These are phyloP conservation scores for Ophiostoma montium DNA, from an alignment of 2,329 filamentous ascomycete genomes.

Conservation along the genomic window DNA sequence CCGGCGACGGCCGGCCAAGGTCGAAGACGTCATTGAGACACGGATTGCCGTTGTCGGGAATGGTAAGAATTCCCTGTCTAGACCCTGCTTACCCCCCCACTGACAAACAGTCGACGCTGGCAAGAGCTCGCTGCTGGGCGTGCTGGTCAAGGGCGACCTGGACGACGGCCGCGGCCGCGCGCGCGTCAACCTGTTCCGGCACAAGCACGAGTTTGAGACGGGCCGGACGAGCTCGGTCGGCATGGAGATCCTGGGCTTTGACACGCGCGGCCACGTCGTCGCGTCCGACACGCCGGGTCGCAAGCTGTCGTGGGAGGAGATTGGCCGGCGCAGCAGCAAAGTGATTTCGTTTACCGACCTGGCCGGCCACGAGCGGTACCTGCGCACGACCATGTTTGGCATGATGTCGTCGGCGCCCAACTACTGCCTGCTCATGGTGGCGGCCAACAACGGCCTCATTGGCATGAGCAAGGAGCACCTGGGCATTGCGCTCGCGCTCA, in stretches of 20 bases:
- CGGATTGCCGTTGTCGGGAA: conserved; percentile 95
- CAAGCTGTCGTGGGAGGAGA: conserved; percentile 88
- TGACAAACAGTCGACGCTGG: conserved; percentile 60
- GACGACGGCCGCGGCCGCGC: conserved; percentile 91
- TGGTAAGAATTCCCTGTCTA: conserved; percentile 8
- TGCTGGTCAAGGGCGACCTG: conserved; percentile 86
- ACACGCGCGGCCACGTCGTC: conserved; percentile 71
- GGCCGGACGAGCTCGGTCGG: conserved; percentile 92
- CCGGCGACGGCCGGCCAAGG: conserved; percentile 54
- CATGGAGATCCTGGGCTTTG: conserved; percentile 98
- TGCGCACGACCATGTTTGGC: conserved; percentile 92
- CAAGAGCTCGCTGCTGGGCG: conserved; percentile 90
- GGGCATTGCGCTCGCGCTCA: conserved; percentile 83
- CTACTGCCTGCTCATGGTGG: conserved; percentile 96
- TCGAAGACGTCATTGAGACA: conserved; percentile 88
- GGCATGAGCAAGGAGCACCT: conserved; percentile 98
- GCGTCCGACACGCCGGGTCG: conserved; percentile 66
- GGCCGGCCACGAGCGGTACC: conserved; percentile 87
- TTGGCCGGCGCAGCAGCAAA: conserved; percentile 86
- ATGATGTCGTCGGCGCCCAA: conserved; percentile 89
- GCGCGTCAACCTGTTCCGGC: conserved; percentile 87
- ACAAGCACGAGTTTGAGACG: conserved; percentile 96
- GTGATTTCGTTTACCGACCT: conserved; percentile 94
- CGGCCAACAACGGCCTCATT: conserved; percentile 90
- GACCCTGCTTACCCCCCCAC: background rate